A percentile compares a stretch with the other conserved stretches of the same genome.
Conservation (phyloP, 306 rosid species). For the Crataegus laevigata region DNA sequence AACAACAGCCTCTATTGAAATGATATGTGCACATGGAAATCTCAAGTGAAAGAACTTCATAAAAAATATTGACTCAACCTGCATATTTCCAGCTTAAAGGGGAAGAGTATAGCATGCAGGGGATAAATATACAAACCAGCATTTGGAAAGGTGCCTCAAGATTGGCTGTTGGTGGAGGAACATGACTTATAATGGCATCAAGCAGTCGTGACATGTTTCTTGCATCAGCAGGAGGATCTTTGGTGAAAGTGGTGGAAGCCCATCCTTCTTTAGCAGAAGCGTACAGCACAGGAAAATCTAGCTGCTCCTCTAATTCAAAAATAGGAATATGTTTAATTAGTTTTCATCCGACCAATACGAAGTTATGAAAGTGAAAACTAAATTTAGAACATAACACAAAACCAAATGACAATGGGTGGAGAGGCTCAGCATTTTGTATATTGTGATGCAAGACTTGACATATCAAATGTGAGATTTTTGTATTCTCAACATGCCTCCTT, state of each 20-base stretch:
- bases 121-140: conserved; percentile 66
- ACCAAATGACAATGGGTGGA: not conserved
- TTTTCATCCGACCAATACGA: not conserved
- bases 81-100: not conserved
- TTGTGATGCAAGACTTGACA: not conserved
- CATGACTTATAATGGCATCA: conserved; percentile 68
- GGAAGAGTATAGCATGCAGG: not conserved
- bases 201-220: conserved; percentile 87
- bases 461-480: not conserved
- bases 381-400: not conserved
- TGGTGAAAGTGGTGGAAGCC: conserved; percentile 78
- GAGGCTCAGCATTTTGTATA: not conserved
- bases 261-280: conserved; percentile 99
- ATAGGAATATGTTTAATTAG: conserved; percentile 6
- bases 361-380: not conserved
- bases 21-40: not conserved
- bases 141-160: conserved; percentile 78
- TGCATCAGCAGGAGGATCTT: conserved; percentile 75
- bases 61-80: not conserved
- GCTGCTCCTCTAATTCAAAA: conserved; percentile 74
- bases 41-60: not conserved
- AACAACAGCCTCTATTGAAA: not conserved
- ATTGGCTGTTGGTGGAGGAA: conserved; percentile 64
- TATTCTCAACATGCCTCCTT: not conserved
- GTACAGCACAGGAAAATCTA: conserved; percentile 94